Base-by-base conservation (phyloP, 2,329 filamentous ascomycete genomes). In the Apiospora malaysiana region DNA sequence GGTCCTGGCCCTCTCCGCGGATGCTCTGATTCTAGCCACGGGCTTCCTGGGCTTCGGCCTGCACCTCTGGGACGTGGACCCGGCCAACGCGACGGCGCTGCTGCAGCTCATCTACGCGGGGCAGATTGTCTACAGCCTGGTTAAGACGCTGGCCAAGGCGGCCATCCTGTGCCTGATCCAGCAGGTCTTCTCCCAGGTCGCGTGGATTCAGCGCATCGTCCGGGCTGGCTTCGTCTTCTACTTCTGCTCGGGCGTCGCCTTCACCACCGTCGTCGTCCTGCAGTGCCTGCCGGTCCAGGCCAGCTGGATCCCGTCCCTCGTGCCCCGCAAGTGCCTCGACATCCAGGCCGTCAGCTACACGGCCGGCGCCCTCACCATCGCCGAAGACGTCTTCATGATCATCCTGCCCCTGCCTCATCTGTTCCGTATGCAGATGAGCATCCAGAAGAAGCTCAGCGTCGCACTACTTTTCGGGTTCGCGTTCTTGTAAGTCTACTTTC, bases 381-480 rank as follows among this genome's bases (percentile, higher is more conserved):
- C 91, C 69, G 92, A 91, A 23, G 91, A 93, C 73, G 80, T 92
- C 45, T 87, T 89, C 49, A 88, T 93, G 43, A 82, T 93, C n/a
- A 87, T 91, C 63, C 82, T 92, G 16, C 90, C 90, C 0, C 89
- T 92, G 81, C 89, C 89, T 2, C 88, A 91, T 49, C 79, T 92
- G 70, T 88, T 88, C 4, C 83, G 85, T 51, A 89, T 93, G 85
- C 87, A 87, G 37, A 80, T 93, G 18, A 89, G 90, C 1, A 83
- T 79, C 71, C 91, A 89, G 73, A 90, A 92, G 75, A 92, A 92
- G 79, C 84, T 89, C 27, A 91, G 91, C 32, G 78, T 93, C 23
- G 84, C 91, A 63, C 81, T 92, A 65, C 91, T 91, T 1, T 93
- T 93, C 78, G 87, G 88, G 73, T 89, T 91, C 70, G 90, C 91